Evolutionary conservation across 192 early-diverging fungal genomes (phyloP), one percentile per base, ranked within the genome.

Genomic region (Phlyctochytrium arcticum): DNA sequence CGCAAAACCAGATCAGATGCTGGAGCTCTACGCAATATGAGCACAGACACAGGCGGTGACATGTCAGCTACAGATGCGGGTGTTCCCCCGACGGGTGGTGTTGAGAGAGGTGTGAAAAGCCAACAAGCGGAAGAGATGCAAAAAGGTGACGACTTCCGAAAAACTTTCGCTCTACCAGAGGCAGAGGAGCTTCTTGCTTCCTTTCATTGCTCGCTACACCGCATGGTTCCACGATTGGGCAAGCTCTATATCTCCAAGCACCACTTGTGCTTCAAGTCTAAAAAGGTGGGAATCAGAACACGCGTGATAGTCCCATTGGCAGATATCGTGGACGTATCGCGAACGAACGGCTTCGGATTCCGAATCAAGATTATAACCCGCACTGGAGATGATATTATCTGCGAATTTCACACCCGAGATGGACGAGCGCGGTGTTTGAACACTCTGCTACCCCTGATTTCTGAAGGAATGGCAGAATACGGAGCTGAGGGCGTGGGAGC

Each of bases 181-280:
- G 12, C 39, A 2, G 39, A 44, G 21, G 15, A 44, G 2, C 39
- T 44, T 19, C 12, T 44, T 44, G 39, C 39, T n/a, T 44, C 83
- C 1, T 80, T 75, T 48, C 62, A 73, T 12, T 80, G 80, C 29
- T 85, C 71, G 19, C 60, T 86, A 6, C 48, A 80, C 31, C 68
- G 77, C 9, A 69, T 73, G 29, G 15, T 88, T 17, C 87, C 86
- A 4, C 69, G 76, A 19, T 80, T 82, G 39, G 87, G 87, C 24
- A 75, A 76, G 53, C 44, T 88, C 0, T 89, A 88, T 55, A 68
- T 89, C 9, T 85, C 87, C 0, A 71, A 65, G 19, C 75, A 84
- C 54, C 81, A 86, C 47, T 30, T 89, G 5, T 89, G 82, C 37
- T 89, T 84, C 70, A 80, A 80, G 37, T 83, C 83, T 15, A 77